Base-by-base conservation (phyloP, 768 basidiomycete genomes). In the Pleurotus citrinopileatus region DNA sequence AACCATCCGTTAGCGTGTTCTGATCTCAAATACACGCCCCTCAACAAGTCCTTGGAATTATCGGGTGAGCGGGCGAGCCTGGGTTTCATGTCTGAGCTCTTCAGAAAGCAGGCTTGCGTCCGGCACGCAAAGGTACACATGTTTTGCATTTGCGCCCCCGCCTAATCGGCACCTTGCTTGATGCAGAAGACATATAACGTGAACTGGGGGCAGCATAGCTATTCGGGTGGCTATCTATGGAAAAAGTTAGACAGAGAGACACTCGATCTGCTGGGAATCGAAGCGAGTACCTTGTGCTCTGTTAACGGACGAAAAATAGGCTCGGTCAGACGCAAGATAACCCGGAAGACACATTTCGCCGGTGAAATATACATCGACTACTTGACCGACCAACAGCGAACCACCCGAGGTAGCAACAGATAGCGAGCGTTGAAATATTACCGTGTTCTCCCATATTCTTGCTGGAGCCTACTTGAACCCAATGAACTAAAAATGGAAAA, bases 101-200 rank as follows among this genome's bases (percentile, higher is more conserved):
- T 64, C 59, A 56, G 67, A 64, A 57, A 98, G 74, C 69, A 83
- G 86, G 9, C 73, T 68, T n/a, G n/a, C n/a, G 34, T 85, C 85
- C 27, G 97, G 80, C 20, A 82, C 73, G 15, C 86, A 81, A 52
- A 98, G 86, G 71, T 92, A 98, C 0, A 93, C 93, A 27, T 95
- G 89, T 72, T 98, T 95, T 40, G 95, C 95, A 70, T 94, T 94
- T 12, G 92, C 89, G 70, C 98, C 95, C 15, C 91, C 91, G 65
- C 89, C 90, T 91, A 60, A 32, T 34, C 32, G 3, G 9, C n/a
- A 10, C 32, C 9, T 34, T 34, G n/a, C 9, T 34, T 10, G n/a
- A 34, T n/a, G n/a, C n/a, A n/a, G 32, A 34, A 10, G 10, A n/a
- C 9, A 34, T 10, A 10, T 34, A 34, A 42, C 19, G 51, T 53